Percentiles rank a stretch among this genome's conserved stretches.
phyloP scores from a whole-genome alignment of 73 alveolate species.

The Tetrahymena elliotti region DNA sequence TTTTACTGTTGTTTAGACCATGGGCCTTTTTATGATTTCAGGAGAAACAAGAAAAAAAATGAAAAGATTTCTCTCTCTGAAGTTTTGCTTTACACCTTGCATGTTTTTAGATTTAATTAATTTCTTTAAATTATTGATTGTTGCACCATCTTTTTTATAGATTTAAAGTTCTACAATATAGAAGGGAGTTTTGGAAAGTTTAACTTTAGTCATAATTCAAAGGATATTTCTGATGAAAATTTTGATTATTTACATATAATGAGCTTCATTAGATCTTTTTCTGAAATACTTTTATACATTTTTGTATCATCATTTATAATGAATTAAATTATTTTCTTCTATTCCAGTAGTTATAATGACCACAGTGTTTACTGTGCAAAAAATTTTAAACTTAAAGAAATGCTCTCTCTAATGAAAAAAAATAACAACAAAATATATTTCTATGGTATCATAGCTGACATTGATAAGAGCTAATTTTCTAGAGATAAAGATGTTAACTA shows the following conservation, averaged over 20 bases:
- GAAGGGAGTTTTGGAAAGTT: neutral
- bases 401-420: neutral
- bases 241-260: neutral
- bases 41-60: neutral
- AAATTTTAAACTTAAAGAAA: neutral
- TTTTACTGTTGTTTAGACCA: neutral
- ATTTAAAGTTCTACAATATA: neutral
- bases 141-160: neutral
- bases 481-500: neutral
- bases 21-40: neutral
- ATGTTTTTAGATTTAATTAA: neutral
- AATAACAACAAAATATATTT: neutral
- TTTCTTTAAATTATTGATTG: neutral
- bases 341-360: neutral
- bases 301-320: neutral
- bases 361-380: neutral
- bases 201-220: neutral
- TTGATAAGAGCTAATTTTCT: neutral
- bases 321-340: neutral
- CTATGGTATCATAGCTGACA: neutral
- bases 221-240: neutral
- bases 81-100: neutral
- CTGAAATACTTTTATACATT: neutral
- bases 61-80: neutral
- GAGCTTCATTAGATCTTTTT: neutral